phyloP scores from a whole-genome alignment of 176 grass and related monocot genomes.

The Tillandsia leiboldiana region DNA sequence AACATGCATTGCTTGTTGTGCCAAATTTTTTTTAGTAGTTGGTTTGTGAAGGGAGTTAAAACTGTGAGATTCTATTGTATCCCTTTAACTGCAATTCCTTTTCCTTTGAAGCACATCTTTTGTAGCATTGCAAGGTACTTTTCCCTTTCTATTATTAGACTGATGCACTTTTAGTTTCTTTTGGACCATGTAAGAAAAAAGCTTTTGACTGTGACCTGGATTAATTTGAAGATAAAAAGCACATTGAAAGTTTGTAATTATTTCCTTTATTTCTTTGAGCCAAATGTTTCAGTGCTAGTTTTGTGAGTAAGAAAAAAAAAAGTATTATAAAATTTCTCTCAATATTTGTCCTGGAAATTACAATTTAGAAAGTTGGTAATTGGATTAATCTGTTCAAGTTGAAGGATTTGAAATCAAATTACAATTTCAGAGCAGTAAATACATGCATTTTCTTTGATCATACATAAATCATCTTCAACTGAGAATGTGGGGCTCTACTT shows the following conservation, averaged over 20 bases:
- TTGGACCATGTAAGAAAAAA: conserved; percentile 9
- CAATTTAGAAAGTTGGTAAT: no score
- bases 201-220: conserved; percentile 18
- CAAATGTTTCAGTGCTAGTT: no score
- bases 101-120: conserved; percentile 14
- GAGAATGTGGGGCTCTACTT: background rate
- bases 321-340: no score
- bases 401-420: no score
- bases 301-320: no score
- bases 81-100: conserved; percentile 1
- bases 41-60: background rate
- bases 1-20: no score
- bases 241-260: background rate
- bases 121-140: conserved; percentile 13
- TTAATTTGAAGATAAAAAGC: conserved; percentile 2
- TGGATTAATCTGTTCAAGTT: no score
- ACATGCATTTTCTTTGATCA: no score
- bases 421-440: no score
- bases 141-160: conserved; percentile 11
- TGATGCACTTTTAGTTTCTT: background rate
- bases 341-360: no score
- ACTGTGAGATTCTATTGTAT: background rate
- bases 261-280: background rate
- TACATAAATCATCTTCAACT: no score
- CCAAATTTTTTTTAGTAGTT: background rate